These are phyloP conservation scores for Suillus placidus DNA, from an alignment of 768 basidiomycete genomes.

Conservation along the genomic window DNA sequence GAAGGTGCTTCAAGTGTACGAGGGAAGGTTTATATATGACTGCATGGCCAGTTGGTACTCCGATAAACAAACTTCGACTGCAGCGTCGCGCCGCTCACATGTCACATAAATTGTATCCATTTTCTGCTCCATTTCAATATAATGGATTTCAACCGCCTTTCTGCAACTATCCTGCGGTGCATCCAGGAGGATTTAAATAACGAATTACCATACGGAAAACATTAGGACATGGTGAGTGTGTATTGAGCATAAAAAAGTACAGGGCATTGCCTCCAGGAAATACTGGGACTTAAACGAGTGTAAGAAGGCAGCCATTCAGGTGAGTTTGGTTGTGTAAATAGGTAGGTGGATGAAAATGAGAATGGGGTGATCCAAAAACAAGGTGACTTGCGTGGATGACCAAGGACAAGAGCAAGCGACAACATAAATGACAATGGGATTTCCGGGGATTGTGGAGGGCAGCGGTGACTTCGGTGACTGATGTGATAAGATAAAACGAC, in stretches of 20 bases:
- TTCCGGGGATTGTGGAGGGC: slow-evolving; percentile 16
- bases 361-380: slow-evolving; percentile 15
- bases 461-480: slow-evolving; percentile 28
- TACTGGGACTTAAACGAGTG: slow-evolving; percentile 30
- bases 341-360: slow-evolving; percentile 13
- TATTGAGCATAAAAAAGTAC: slow-evolving; percentile 40
- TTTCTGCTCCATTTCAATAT: background rate
- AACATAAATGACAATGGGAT: slow-evolving; percentile 23
- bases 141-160: slow-evolving; percentile 17
- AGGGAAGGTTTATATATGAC: too few species aligned
- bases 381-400: slow-evolving; percentile 21
- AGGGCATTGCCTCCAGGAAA: slow-evolving; percentile 32
- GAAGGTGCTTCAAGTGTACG: too few species aligned
- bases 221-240: slow-evolving; percentile 39
- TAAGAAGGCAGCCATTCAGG: slow-evolving; percentile 30
- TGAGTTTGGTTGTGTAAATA: slow-evolving; percentile 24
- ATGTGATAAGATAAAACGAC: slow-evolving; percentile 30
- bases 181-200: slow-evolving; percentile 27
- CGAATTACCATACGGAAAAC: slow-evolving; percentile 37
- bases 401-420: slow-evolving; percentile 28
- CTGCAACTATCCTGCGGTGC: slow-evolving; percentile 3
- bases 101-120: too few species aligned
- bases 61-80: too few species aligned
- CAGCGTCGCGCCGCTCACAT: too few species aligned
- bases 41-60: too few species aligned